Evolutionary conservation across 768 basidiomycete genomes (phyloP), one percentile per base, ranked within the genome.

Genomic region (Artomyces pyxidatus): DNA sequence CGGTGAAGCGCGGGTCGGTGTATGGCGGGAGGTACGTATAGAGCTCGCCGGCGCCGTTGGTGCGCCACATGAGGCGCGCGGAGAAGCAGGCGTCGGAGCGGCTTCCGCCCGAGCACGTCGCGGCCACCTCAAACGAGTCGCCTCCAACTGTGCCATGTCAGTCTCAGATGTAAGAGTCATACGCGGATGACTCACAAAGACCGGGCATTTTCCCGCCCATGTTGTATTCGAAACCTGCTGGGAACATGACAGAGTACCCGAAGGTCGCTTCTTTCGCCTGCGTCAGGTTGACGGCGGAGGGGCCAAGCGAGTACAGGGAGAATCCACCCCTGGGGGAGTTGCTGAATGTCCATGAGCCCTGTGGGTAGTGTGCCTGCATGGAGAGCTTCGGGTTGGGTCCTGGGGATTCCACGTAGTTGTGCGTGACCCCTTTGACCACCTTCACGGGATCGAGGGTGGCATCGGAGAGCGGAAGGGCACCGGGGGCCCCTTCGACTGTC

Each of bases 121-220:
- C 63, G 16, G 83, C 73, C 7, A 61, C 65, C 2, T 66, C 68
- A 2, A 68, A 68, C 49, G 59, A 67, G 59, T 80, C 68, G 10
- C 83, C 83, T 44, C 81, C 83, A 57, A 77, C 76, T 79, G 54
- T 25, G 6, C 10, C 39, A 37, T 47, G 52, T 51, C 48, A 29
- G 45, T 57, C 39, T 50, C n/a, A n/a, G n/a, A 39, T 11, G 22
- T 23, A 11, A 30, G 8, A 35, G 41, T 28, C 21, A 29, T 23
- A 38, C 4, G 12, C 23, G 35, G 16, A 37, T 23, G 16, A 71
- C 77, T 57, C 58, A 83, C 81, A 85, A 56, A 86, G 63, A 55
- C 84, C 85, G 17, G 84, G 85, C 22, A 87, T 71, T 63, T 85
- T 88, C 39, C 85, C 85, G 50, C 85, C 84, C 56, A 71, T 72